Evolutionary conservation across 2,329 filamentous ascomycete genomes (phyloP).

Genomic region (Periconia digitata): DNA sequence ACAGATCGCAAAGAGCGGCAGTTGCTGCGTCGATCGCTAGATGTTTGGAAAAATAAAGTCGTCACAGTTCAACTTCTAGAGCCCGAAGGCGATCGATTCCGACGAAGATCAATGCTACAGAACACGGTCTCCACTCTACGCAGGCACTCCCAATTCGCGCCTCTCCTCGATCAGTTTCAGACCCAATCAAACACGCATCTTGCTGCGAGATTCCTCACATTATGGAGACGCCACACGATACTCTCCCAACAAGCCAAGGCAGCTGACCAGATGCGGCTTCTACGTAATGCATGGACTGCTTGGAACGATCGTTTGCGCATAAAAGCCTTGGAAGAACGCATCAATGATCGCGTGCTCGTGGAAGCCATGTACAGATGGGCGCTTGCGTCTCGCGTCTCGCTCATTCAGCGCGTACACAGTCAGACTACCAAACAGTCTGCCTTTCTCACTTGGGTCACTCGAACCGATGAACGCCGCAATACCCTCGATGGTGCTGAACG

Average conservation of each 20-base stretch:
- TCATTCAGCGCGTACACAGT: slow-evolving; percentile 44
- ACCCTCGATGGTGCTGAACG: slow-evolving; percentile 33
- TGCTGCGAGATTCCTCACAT: slow-evolving; percentile 48
- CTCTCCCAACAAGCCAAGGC: slow-evolving; percentile 51
- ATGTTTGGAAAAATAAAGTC: slow-evolving; percentile 23
- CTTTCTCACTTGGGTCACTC: slow-evolving; percentile 33
- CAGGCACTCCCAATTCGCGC: slow-evolving; percentile 47
- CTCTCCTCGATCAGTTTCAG: slow-evolving; percentile 48
- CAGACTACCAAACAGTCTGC: slow-evolving; percentile 28
- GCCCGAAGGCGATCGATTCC: slow-evolving; percentile 39
- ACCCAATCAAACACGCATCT: slow-evolving; percentile 49
- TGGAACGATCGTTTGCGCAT: slow-evolving; percentile 65
- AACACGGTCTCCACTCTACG: slow-evolving; percentile 25
- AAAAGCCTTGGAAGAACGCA: slow-evolving; percentile 53
- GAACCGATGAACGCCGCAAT: slow-evolving; percentile 27
- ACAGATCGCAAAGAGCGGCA: slow-evolving; percentile 20
- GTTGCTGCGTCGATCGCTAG: slow-evolving; percentile 29
- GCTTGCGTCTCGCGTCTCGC: slow-evolving; percentile 49
- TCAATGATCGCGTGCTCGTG: slow-evolving; percentile 58
- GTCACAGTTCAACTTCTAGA: slow-evolving; percentile 29
- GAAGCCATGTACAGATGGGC: slow-evolving; percentile 64
- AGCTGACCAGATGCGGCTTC: slow-evolving; percentile 54
- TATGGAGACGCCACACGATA: slow-evolving; percentile 51
- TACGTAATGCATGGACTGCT: slow-evolving; percentile 59
- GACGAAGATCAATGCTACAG: slow-evolving; percentile 22